Conservation (phyloP, 768 basidiomycete genomes). For the Fistulinella prunicolor region DNA sequence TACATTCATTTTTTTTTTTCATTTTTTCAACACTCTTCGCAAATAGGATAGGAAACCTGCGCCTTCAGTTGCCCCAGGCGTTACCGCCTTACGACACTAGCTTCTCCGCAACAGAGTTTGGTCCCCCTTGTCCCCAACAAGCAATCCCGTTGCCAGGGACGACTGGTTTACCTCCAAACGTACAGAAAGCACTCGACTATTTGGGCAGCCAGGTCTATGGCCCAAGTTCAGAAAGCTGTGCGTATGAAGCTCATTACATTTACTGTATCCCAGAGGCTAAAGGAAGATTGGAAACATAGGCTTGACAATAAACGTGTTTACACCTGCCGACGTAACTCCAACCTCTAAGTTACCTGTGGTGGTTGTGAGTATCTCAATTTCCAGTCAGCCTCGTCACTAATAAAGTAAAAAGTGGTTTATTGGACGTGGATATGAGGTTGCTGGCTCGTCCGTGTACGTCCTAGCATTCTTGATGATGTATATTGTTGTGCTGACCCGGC, state of each 20-base stretch:
- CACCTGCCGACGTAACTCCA: slow-evolving; percentile 39
- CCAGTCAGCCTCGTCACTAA: neutral
- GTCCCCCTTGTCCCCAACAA: slow-evolving; percentile 11
- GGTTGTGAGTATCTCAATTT: slow-evolving; percentile 37
- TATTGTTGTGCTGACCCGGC: neutral
- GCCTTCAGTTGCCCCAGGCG: neutral
- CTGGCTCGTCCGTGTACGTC: slow-evolving; percentile 18
- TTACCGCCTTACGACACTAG: neutral
- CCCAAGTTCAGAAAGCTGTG: slow-evolving; percentile 47
- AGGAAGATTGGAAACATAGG: slow-evolving; percentile 24
- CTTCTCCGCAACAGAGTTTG: neutral
- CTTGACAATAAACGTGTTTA: slow-evolving; percentile 51
- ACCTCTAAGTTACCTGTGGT: slow-evolving; percentile 50
- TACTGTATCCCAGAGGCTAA: neutral
- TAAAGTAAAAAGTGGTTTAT: slow-evolving; percentile 28
- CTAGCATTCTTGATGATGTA: too few relatives aligned
- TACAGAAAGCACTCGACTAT: slow-evolving; percentile 17
- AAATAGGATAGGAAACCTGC: neutral
- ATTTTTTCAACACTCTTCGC: neutral
- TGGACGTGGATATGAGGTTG: slow-evolving; percentile 35
- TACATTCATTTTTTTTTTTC: too few relatives aligned
- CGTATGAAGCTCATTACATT: slow-evolving; percentile 14
- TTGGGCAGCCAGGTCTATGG: slow-evolving; percentile 29
- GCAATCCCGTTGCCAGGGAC: slow-evolving; percentile 2
- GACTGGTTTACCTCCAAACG: slow-evolving; percentile 17